Conservation (phyloP, 163 green algal species). For the Prototheca cutis region DNA sequence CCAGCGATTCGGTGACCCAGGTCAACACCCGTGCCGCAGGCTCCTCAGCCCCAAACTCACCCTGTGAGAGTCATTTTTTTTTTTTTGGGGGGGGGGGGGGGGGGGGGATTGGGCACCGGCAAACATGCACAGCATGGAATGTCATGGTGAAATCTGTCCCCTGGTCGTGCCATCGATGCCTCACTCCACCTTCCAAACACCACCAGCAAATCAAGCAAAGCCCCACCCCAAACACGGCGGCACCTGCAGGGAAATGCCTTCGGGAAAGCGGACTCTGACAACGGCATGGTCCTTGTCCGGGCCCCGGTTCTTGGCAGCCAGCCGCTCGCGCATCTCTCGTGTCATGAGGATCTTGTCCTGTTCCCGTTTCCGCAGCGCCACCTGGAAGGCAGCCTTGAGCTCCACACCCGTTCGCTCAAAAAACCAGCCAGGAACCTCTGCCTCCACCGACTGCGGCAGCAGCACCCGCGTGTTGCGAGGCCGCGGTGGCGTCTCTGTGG, state of each 20-base stretch:
- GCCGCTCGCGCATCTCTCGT: constrained; percentile 9
- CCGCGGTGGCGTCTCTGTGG: neutral
- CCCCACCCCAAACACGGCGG: too few species aligned
- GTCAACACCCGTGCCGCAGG: constrained; percentile 38
- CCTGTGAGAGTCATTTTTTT: constrained; percentile 24
- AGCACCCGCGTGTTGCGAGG: constrained; percentile 16
- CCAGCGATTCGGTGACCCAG: constrained; percentile 48
- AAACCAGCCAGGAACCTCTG: constrained; percentile 59
- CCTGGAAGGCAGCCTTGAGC: constrained; percentile 27
- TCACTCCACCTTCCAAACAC: too few species aligned
- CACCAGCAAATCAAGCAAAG: too few species aligned
- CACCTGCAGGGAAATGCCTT: constrained; percentile 54
- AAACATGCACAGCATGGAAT: too few species aligned
- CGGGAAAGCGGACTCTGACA: constrained; percentile 51
- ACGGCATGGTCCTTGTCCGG: constrained; percentile 17
- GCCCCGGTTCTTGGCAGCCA: too few species aligned
- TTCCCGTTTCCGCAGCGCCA: constrained; percentile 25
- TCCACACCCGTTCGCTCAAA: constrained; percentile 48
- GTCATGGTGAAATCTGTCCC: too few species aligned
- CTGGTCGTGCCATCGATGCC: too few species aligned
- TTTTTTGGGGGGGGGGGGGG: too few species aligned
- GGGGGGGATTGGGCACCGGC: neutral
- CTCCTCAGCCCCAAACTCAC: constrained; percentile 42
- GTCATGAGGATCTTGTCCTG: constrained; percentile 7
- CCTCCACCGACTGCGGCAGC: constrained; percentile 26